phyloP scores from a whole-genome alignment of 164 flowering plant genomes.

The Saururus chinensis region DNA sequence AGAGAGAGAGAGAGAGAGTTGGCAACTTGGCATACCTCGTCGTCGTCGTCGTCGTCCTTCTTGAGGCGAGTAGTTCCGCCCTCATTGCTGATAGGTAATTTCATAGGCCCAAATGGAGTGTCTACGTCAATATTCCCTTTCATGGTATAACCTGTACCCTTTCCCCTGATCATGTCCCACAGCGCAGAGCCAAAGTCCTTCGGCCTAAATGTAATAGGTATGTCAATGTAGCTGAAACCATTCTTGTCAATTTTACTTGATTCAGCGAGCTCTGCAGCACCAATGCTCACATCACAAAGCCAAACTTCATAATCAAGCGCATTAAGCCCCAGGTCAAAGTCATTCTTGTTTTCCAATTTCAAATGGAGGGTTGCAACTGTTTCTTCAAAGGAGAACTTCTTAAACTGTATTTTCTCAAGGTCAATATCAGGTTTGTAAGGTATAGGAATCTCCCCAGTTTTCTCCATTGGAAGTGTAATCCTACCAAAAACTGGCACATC shows the following conservation, averaged over 20 bases:
- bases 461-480: conserved; percentile 71
- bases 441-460: conserved; percentile 78
- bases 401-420: conserved; percentile 46
- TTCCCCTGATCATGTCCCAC: conserved; percentile 13
- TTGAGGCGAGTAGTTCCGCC: conserved; percentile 11
- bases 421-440: conserved; percentile 81
- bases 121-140: conserved; percentile 10
- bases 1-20: not conserved
- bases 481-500: conserved; percentile 85
- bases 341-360: conserved; percentile 12
- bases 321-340: conserved; percentile 12
- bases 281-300: conserved; percentile 12
- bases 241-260: conserved; percentile 1
- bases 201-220: conserved; percentile 13
- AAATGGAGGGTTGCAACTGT: conserved; percentile 6
- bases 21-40: conserved; percentile 2
- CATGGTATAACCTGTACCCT: conserved; percentile 5
- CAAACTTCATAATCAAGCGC: conserved; percentile 8
- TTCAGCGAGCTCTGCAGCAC: conserved; percentile 9
- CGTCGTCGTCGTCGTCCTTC: conserved; percentile 4
- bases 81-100: conserved; percentile 8
- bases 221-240: conserved; percentile 1
- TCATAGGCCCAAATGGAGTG: conserved; percentile 13
- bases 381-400: conserved; percentile 12
- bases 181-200: conserved; percentile 8